phyloP scores from a whole-genome alignment of 2,329 filamentous ascomycete genomes.

The Hymenoscyphus repandus region DNA sequence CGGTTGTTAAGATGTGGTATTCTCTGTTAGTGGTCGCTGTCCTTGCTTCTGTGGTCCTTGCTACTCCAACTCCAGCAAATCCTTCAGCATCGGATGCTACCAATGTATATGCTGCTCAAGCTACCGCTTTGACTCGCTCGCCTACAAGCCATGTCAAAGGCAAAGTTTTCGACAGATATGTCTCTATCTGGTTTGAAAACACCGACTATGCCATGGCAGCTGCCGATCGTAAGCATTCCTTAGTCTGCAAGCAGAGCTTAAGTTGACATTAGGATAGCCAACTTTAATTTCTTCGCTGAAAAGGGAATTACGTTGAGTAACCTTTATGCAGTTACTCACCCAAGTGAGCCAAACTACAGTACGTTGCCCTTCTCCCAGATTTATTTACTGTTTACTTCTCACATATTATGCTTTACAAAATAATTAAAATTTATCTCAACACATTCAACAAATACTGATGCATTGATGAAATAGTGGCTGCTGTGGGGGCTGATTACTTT shows the following conservation, averaged over 20 bases:
- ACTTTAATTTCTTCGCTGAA: conserved; percentile 51
- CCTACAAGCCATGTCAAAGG: conserved; percentile 62
- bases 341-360: conserved; percentile 70
- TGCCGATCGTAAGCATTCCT: conserved; percentile 50
- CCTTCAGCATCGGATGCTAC: conserved; percentile 45
- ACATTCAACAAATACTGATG: background rate
- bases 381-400: background rate
- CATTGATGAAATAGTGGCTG: background rate
- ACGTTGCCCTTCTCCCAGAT: background rate
- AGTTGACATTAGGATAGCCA: conserved; percentile 37
- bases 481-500: conserved; percentile 8
- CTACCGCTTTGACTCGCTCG: conserved; percentile 54
- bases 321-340: conserved; percentile 62
- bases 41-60: conserved; percentile 27
- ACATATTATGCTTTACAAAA: background rate
- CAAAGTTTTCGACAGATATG: conserved; percentile 66
- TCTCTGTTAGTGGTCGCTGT: conserved; percentile 19
- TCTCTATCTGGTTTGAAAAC: conserved; percentile 74
- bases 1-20: conserved; percentile 21
- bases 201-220: conserved; percentile 61
- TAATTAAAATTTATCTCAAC: too few species aligned
- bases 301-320: conserved; percentile 58
- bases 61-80: conserved; percentile 19
- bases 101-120: conserved; percentile 49
- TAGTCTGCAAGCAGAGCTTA: background rate